Evolutionary conservation across 345 rosid species (phyloP), one percentile per base, ranked within the genome.

Genomic region (Salix dunnii): DNA sequence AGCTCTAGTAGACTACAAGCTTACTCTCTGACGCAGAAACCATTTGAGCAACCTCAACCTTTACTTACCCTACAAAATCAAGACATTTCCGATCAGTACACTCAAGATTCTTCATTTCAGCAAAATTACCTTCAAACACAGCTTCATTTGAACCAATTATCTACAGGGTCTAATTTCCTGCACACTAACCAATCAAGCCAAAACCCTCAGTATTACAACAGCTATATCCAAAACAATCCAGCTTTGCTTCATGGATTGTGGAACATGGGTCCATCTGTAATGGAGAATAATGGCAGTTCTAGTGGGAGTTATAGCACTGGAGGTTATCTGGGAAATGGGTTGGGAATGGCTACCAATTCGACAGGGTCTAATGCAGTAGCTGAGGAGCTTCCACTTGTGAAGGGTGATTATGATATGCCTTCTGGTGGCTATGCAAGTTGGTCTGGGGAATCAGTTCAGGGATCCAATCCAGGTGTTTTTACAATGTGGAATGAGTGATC

Each of bases 381-480:
- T 11, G 94, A 89, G 63, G 97, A 90, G 58, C 86, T 85, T 25
- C 78, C 91, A 0, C 76, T 87, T 14, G 94, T 96, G 3, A 96
- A 96, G 87, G 97, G 91, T 4, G 98, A 96, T 78, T 93, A 96
- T 60, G 98, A 96, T 69, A 88, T 90, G 98, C 91, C 89, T 25
- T 67, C 84, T 20, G 89, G 79, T 5, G 90, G 82, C 13, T 93
- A 91, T 25, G 92, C 90, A 20, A 89, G 80, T 72, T 91, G 99
- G 97, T 86, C 89, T 12, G 84, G 86, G 10, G 97, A 91, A 7
- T 80, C 97, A 13, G 91, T 80, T 81, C 91, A 88, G 43, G 97
- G 96, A 40, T 82, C 97, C 30, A 94, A 90, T 85, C 87, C 91
- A 9, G 87, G 91, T 16, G 87, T 87, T 74, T 96, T 90, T 71